These are phyloP conservation scores for Stephania yunnanensis DNA, from an alignment of 164 flowering plant species.

Conservation along the genomic window DNA sequence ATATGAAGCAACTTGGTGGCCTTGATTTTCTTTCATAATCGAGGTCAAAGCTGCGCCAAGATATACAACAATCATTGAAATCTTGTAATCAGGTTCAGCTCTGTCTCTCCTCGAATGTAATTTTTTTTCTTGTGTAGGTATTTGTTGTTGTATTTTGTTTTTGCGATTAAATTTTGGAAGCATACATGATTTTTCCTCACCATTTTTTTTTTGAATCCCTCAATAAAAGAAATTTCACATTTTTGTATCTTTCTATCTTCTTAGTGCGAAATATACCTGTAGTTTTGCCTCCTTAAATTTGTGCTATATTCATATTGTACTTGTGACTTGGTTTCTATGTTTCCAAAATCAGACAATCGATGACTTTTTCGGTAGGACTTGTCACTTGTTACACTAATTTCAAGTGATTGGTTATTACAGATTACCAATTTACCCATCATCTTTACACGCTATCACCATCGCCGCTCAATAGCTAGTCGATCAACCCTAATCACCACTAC, in stretches of 20 bases:
- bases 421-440: too few species aligned
- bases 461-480: too few species aligned
- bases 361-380: too few species aligned
- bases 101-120: neutral
- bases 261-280: neutral
- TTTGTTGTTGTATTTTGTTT: neutral
- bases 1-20: constrained; percentile 5
- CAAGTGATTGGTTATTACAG: too few species aligned
- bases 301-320: too few species aligned
- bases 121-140: neutral
- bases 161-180: neutral
- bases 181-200: neutral
- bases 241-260: neutral
- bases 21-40: neutral
- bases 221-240: neutral
- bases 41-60: neutral
- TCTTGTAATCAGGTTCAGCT: constrained; percentile 10
- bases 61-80: neutral
- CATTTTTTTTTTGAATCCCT: neutral
- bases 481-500: too few species aligned
- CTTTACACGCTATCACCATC: too few species aligned
- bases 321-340: too few species aligned
- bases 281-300: neutral
- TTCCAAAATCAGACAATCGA: too few species aligned
- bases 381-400: too few species aligned